A percentile compares a stretch with the other conserved stretches of the same genome.
Evolutionary conservation across 2,329 filamentous ascomycete species (phyloP).

Genomic region (Fusarium luffae): DNA sequence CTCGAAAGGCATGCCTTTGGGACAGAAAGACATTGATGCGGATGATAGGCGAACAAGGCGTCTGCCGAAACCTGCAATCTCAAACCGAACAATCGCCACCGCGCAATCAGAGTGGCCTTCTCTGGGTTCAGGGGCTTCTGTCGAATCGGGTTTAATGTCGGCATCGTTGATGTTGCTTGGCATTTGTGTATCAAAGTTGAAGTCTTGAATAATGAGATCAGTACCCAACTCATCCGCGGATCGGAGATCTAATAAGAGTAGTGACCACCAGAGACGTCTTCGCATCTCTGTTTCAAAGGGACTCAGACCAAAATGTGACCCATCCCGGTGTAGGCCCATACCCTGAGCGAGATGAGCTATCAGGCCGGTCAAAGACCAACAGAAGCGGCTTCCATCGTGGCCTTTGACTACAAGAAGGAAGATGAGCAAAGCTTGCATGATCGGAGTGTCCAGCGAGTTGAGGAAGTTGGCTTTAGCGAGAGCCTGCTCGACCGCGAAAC

Average conservation of each 20-base stretch:
- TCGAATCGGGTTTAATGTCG: constrained; percentile 59
- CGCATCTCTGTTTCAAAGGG: constrained; percentile 71
- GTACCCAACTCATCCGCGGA: constrained; percentile 65
- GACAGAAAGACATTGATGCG: constrained; percentile 48
- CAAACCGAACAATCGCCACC: constrained; percentile 60
- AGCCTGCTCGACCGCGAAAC: constrained; percentile 66
- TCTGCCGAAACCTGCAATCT: constrained; percentile 58
- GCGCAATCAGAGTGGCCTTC: constrained; percentile 66
- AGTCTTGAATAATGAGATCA: constrained; percentile 56
- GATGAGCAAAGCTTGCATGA: constrained; percentile 68
- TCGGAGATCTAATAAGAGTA: constrained; percentile 66
- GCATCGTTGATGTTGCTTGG: constrained; percentile 64
- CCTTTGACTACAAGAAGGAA: constrained; percentile 63
- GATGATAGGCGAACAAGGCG: constrained; percentile 51
- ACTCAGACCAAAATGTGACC: constrained; percentile 60
- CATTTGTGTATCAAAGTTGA: constrained; percentile 59
- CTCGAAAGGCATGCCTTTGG: constrained; percentile 40
- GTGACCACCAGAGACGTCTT: constrained; percentile 70
- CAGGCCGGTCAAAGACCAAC: constrained; percentile 70
- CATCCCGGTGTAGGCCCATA: constrained; percentile 70
- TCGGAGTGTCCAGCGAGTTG: constrained; percentile 64
- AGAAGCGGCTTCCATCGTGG: constrained; percentile 63
- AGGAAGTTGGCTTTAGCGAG: constrained; percentile 69
- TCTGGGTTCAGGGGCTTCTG: constrained; percentile 59
- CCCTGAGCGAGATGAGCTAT: constrained; percentile 69